Conservation (phyloP, 108 stramenopile species). For the Nitzschia palea region DNA sequence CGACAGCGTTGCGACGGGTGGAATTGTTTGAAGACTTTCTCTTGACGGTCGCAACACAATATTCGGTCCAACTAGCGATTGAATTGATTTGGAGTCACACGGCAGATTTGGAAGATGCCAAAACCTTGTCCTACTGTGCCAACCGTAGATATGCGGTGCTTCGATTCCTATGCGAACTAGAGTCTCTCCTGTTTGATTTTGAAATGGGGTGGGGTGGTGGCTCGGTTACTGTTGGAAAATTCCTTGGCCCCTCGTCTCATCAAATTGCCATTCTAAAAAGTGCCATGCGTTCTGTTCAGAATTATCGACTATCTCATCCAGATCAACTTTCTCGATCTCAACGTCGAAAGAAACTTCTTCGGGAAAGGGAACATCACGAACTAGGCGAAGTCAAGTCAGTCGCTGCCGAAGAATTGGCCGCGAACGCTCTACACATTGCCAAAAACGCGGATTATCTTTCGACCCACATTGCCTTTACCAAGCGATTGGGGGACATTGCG, state of each 20-base stretch:
- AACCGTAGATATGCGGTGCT: constrained; percentile 70
- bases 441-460: constrained; percentile 84
- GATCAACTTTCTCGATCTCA: constrained; percentile 61
- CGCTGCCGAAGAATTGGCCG: constrained; percentile 39
- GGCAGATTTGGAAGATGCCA: constrained; percentile 84
- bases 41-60: constrained; percentile 63
- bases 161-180: constrained; percentile 82
- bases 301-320: constrained; percentile 30
- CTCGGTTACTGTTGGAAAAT: constrained; percentile 64
- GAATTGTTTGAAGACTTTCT: constrained; percentile 88
- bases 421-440: constrained; percentile 57
- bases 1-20: constrained; percentile 59
- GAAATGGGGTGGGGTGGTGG: constrained; percentile 88
- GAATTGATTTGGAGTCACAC: constrained; percentile 81
- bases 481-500: constrained; percentile 80
- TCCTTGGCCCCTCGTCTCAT: constrained; percentile 66
- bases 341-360: constrained; percentile 54
- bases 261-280: constrained; percentile 62
- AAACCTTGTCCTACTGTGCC: constrained; percentile 42
- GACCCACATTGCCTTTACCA: constrained; percentile 73
- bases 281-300: constrained; percentile 63
- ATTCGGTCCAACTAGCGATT: constrained; percentile 79
- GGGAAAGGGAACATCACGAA: constrained; percentile 16
- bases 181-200: constrained; percentile 79
- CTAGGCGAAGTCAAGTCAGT: constrained; percentile 1